Conservation (phyloP, 176 grass and related monocot genomes). For the Musa beccarii region DNA sequence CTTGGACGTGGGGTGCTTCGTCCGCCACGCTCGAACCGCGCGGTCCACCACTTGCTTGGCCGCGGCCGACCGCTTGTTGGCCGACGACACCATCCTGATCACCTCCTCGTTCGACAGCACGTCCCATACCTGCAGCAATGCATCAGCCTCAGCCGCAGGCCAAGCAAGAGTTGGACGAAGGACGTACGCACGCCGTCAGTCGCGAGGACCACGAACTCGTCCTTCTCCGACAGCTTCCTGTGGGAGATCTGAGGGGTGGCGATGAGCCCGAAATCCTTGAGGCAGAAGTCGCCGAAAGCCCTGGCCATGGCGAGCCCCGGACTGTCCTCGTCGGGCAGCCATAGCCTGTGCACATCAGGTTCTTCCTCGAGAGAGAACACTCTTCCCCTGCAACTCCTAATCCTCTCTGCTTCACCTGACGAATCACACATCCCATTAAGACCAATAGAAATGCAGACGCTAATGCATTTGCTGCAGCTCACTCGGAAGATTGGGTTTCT, state of each 20-base stretch:
- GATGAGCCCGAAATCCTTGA: constrained; percentile 79
- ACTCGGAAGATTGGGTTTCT: constrained; percentile 79
- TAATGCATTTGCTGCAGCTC: constrained; percentile 2
- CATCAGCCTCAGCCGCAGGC: not conserved
- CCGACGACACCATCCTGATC: constrained; percentile 49
- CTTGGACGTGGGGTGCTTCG: constrained; percentile 59
- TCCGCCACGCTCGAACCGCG: constrained; percentile 54
- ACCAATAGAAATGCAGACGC: not conserved
- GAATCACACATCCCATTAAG: not conserved
- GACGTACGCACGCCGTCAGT: constrained; percentile 56
- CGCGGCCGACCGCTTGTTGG: constrained; percentile 33
- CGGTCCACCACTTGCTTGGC: constrained; percentile 44
- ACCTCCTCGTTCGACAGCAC: constrained; percentile 75
- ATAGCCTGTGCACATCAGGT: constrained; percentile 62
- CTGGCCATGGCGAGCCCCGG: constrained; percentile 94
- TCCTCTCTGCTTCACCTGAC: constrained; percentile 65
- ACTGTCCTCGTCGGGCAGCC: constrained; percentile 64
- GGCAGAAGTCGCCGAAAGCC: constrained; percentile 80
- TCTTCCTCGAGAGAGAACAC: constrained; percentile 73
- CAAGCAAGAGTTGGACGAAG: not conserved
- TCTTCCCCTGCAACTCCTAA: constrained; percentile 53
- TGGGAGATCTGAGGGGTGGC: constrained; percentile 58
- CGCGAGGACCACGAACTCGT: constrained; percentile 88
- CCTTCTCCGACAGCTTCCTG: constrained; percentile 54
- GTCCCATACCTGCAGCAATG: constrained; percentile 61